phyloP scores from a whole-genome alignment of 2,329 filamentous ascomycete species.

The Talaromyces islandicus region DNA sequence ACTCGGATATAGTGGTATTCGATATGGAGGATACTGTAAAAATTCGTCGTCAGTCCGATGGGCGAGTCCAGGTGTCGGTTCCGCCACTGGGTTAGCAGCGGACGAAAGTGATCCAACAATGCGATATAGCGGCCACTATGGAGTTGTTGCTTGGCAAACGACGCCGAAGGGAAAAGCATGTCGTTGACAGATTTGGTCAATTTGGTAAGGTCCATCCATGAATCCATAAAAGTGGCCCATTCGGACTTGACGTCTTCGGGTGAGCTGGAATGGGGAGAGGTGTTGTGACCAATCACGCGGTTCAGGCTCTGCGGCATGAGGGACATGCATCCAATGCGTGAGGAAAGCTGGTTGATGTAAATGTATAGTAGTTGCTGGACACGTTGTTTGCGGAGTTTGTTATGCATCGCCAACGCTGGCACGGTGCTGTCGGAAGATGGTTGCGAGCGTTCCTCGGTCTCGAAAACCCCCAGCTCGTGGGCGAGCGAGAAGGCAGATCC shows the following conservation, averaged over 20 bases:
- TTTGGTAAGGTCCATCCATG: constrained; percentile 45
- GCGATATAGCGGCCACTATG: constrained; percentile 45
- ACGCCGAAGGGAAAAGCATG: constrained; percentile 42
- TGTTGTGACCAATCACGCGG: constrained; percentile 22
- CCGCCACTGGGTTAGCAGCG: constrained; percentile 32
- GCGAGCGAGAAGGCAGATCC: constrained; percentile 46
- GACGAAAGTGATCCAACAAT: constrained; percentile 38
- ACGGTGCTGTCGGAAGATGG: constrained; percentile 11
- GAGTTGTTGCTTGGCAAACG: constrained; percentile 13
- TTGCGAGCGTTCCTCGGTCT: constrained; percentile 25
- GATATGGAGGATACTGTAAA: constrained; percentile 47
- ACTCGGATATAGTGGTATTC: constrained; percentile 46
- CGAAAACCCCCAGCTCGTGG: constrained; percentile 46
- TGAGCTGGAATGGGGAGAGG: background rate
- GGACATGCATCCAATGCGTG: constrained; percentile 44
- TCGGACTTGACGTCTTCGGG: constrained; percentile 23
- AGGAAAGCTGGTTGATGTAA: constrained; percentile 42
- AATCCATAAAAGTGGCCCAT: constrained; percentile 48
- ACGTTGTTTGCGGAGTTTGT: constrained; percentile 21
- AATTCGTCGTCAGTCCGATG: constrained; percentile 14
- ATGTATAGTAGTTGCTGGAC: constrained; percentile 33
- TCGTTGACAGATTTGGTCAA: constrained; percentile 48
- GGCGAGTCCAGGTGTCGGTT: constrained; percentile 29
- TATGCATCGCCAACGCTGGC: constrained; percentile 11
- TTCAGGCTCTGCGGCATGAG: constrained; percentile 42